phyloP scores from a whole-genome alignment of 305 asterid species.

The Solanum hybrid region DNA sequence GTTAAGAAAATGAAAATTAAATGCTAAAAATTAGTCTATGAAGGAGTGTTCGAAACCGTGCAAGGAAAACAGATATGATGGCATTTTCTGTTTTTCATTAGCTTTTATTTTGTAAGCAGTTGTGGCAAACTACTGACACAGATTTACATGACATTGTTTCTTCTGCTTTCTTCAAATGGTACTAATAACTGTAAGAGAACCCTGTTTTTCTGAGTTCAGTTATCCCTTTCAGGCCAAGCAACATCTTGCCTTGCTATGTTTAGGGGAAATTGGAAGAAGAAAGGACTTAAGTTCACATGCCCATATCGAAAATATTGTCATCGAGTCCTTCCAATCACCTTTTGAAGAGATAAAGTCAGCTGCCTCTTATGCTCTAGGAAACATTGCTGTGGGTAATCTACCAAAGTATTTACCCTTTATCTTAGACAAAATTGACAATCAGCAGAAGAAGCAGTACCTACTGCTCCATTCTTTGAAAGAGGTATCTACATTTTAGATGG shows the following conservation, averaged over 20 bases:
- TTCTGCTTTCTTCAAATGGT: not conserved
- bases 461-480: conserved; percentile 96
- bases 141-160: not conserved
- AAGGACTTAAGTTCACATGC: conserved; percentile 85
- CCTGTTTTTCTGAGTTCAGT: not conserved
- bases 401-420: conserved; percentile 91
- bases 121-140: not conserved
- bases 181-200: not conserved
- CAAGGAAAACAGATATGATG: not conserved
- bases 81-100: not conserved
- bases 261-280: conserved; percentile 99
- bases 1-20: not conserved
- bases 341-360: conserved; percentile 99
- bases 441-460: conserved; percentile 96
- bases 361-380: conserved; percentile 98
- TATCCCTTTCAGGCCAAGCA: conserved; percentile 64
- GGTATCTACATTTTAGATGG: conserved; percentile 26
- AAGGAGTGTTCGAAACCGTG: not conserved
- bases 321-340: conserved; percentile 95
- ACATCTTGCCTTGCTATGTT: conserved; percentile 87
- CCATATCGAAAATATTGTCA: conserved; percentile 81
- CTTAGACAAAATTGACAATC: conserved; percentile 95
- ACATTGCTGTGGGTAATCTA: conserved; percentile 95
- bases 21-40: not conserved
- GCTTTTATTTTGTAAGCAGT: not conserved